phyloP scores from a whole-genome alignment of 805 yeast genomes.

The Wickerhamomyces sydowiorum region DNA sequence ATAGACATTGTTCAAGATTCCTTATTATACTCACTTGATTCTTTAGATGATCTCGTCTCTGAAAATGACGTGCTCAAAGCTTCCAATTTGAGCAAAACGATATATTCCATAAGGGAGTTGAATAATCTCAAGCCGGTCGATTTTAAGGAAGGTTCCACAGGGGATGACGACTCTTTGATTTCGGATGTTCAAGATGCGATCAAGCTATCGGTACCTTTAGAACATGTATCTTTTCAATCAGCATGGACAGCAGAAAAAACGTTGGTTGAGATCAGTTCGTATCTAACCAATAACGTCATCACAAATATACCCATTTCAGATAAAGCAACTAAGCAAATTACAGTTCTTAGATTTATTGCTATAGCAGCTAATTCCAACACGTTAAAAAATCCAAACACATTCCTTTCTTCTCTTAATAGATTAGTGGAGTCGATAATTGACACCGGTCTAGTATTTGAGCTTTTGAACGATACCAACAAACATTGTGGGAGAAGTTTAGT shows the following conservation, averaged over 20 bases:
- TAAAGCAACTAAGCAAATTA: conserved; percentile 22
- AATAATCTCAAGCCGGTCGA: conserved; percentile 13
- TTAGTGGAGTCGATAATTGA: conserved; percentile 36
- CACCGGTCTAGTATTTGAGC: conserved; percentile 28
- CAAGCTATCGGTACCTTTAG: conserved; percentile 6
- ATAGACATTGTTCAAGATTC: conserved; percentile 10
- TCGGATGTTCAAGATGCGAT: conserved; percentile 4
- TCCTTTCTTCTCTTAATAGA: conserved; percentile 30
- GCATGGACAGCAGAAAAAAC: conserved; percentile 23
- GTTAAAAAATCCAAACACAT: conserved; percentile 31
- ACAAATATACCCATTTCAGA: conserved; percentile 10
- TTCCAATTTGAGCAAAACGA: background rate
- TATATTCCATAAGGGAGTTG: conserved; percentile 15
- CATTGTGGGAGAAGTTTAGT: conserved; percentile 27
- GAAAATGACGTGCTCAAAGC: background rate
- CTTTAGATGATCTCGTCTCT: background rate
- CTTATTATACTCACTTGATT: conserved; percentile 1
- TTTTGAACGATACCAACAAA: conserved; percentile 19
- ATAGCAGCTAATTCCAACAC: conserved; percentile 26
- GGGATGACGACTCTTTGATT: background rate
- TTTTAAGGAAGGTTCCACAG: conserved; percentile 9
- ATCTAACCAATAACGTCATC: conserved; percentile 3
- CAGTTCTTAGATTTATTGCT: conserved; percentile 26
- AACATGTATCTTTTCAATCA: conserved; percentile 14
- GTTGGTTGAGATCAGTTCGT: conserved; percentile 17